Conservation (phyloP, 2,329 filamentous ascomycete species). For the Talaromyces sp. region DNA sequence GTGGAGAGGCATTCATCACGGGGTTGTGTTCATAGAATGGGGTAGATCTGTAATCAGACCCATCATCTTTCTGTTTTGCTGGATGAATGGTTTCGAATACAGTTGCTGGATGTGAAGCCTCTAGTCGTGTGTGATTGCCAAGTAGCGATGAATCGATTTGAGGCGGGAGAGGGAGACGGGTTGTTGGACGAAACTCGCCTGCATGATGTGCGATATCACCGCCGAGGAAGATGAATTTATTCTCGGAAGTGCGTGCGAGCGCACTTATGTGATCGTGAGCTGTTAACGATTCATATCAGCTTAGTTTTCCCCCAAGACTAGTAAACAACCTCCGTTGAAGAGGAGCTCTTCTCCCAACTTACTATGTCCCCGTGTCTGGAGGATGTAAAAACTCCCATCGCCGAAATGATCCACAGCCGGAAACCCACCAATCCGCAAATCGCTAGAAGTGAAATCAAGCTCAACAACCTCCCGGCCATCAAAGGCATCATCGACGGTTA, state of each 20-base stretch:
- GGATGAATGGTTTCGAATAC: conserved; percentile 1
- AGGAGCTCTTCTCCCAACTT: background rate
- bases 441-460: conserved; percentile 14
- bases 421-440: conserved; percentile 30
- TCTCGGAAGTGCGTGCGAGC: conserved; percentile 39
- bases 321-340: no score
- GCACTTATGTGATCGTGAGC: conserved; percentile 23
- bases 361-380: conserved; percentile 23
- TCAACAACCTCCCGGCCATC: conserved; percentile 19
- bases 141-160: background rate
- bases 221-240: conserved; percentile 18
- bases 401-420: conserved; percentile 48
- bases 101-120: background rate
- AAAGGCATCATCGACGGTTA: conserved; percentile 18
- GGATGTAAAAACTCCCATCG: conserved; percentile 53
- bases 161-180: background rate
- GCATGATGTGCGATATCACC: conserved; percentile 35
- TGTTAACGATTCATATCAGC: background rate
- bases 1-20: background rate
- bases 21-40: conserved; percentile 4
- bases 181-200: conserved; percentile 39
- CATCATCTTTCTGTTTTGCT: background rate
- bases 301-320: background rate
- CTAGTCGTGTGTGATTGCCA: background rate
- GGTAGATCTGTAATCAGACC: background rate